Conservation (phyloP, 495 filamentous ascomycete genomes). For the Parathielavia appendiculata region DNA sequence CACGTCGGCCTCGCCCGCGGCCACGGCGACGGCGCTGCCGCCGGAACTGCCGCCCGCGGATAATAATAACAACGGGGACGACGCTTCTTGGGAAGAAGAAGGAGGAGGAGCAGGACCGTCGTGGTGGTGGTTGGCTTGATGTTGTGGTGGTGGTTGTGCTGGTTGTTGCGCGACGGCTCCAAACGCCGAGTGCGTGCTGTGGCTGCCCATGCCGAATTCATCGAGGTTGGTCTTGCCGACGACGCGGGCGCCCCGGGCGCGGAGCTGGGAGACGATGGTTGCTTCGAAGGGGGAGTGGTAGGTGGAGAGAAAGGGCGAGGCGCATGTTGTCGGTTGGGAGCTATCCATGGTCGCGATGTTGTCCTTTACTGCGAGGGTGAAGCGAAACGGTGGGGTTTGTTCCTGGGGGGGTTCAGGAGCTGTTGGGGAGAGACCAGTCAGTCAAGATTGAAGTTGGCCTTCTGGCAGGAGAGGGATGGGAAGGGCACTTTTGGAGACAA, state of each 20-base stretch:
- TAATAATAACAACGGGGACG: neutral
- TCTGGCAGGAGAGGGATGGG: neutral
- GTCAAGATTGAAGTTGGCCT: neutral
- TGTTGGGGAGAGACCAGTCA: neutral
- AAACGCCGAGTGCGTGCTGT: conserved; percentile 69
- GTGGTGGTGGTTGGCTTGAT: neutral
- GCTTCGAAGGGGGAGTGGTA: conserved; percentile 77
- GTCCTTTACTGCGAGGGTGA: conserved; percentile 72
- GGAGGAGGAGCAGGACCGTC: neutral
- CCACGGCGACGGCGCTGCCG: conserved; percentile 85
- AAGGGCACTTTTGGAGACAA: conserved; percentile 24
- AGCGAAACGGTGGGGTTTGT: conserved; percentile 10
- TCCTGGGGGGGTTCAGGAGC: neutral
- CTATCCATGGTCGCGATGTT: conserved; percentile 74
- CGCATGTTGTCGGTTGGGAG: conserved; percentile 73
- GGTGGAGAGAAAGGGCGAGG: conserved; percentile 64
- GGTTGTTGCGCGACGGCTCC: conserved; percentile 52
- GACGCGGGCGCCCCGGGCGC: conserved; percentile 58
- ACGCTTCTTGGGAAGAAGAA: too few species aligned
- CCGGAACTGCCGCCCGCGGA: conserved; percentile 92
- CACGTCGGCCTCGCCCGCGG: conserved; percentile 61
- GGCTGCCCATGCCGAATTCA: conserved; percentile 97
- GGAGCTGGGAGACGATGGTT: conserved; percentile 65
- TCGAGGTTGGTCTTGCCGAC: conserved; percentile 87
- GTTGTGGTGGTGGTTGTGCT: neutral